A percentile compares a stretch with the other conserved stretches of the same genome.
phyloP scores from a whole-genome alignment of 305 asterid species.

The Solanum chacoense region DNA sequence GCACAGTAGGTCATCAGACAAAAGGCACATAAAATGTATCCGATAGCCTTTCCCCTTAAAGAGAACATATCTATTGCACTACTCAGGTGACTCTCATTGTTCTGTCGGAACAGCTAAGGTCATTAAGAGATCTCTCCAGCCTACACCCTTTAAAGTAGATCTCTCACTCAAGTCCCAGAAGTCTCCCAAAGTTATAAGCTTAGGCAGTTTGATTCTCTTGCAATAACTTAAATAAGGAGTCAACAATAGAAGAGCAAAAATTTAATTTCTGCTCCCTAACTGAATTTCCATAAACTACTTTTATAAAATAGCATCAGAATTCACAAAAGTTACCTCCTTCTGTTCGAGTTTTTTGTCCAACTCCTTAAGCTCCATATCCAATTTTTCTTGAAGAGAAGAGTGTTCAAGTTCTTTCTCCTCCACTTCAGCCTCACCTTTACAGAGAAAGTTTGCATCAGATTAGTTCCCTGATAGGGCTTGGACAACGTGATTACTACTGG shows the following conservation, averaged over 20 bases:
- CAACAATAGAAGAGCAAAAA: neutral
- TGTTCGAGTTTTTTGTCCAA: conserved; percentile 81
- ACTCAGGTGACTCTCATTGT: neutral
- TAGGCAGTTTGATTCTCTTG: neutral
- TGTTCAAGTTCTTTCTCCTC: conserved; percentile 84
- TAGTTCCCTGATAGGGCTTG: neutral
- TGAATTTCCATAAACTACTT: neutral
- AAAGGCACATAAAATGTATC: neutral
- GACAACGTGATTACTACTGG: neutral
- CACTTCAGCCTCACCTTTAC: conserved; percentile 55
- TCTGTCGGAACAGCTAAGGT: neutral
- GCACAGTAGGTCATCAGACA: neutral
- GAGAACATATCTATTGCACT: neutral
- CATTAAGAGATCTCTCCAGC: neutral
- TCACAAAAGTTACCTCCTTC: conserved; percentile 55
- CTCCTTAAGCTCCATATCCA: conserved; percentile 86
- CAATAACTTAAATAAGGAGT: neutral
- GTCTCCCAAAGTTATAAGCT: neutral
- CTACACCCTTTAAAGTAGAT: neutral
- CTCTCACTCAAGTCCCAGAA: neutral
- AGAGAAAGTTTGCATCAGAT: neutral
- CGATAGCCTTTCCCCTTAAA: neutral
- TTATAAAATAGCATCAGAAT: neutral
- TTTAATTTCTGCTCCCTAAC: neutral
- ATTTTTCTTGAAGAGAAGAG: conserved; percentile 78